Evolutionary conservation across 2,329 filamentous ascomycete genomes (phyloP), one percentile per base, ranked within the genome.

Genomic region (Bipolaris bicolor): DNA sequence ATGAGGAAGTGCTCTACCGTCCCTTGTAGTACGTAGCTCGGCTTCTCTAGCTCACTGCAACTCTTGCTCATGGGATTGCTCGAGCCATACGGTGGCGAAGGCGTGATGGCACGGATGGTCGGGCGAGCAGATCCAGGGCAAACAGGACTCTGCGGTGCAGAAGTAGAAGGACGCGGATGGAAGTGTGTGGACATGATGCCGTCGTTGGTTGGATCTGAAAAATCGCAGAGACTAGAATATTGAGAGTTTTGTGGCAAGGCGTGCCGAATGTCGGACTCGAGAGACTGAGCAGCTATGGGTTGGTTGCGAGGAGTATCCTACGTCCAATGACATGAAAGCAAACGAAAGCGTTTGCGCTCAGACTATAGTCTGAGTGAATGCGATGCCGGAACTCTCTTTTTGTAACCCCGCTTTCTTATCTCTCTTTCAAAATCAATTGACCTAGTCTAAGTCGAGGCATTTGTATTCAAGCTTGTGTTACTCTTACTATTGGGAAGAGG

Each of bases 81-180:
- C 47, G 50, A 24, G 15, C 61, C 66, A 2, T 62, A 58, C 7
- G 63, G 57, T 11, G 69, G 70, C 11, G 69, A 73, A 7, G 70
- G 69, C 7, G 67, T 62, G 26, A 74, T 67, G 29, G 63, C 62
- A 22, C 70, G 68, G 43, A 74, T 71, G 2, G 70, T 73, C 0
- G 65, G 71, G 52, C 58, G 58, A 22, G 63, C 57, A 18, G 63
- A 70, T 26, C 58, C 49, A 11, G 69, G 68, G 61, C 13, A 66
- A 61, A n/a, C 52, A 57, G 47, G 49, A 11, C 13, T 44, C 15
- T 22, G 34, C 29, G 34, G 46, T 3, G 47, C 52, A 36, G 52
- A 70, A 50, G 46, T 61, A 58, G 10, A 62, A 64, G 48, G 18
- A 26, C 53, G 41, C 20, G 53, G 49, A 20, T 26, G 53, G 43